Percentiles rank a stretch among this genome's conserved stretches.
phyloP scores from a whole-genome alignment of 306 rosid genomes.

The Inga laurina region DNA sequence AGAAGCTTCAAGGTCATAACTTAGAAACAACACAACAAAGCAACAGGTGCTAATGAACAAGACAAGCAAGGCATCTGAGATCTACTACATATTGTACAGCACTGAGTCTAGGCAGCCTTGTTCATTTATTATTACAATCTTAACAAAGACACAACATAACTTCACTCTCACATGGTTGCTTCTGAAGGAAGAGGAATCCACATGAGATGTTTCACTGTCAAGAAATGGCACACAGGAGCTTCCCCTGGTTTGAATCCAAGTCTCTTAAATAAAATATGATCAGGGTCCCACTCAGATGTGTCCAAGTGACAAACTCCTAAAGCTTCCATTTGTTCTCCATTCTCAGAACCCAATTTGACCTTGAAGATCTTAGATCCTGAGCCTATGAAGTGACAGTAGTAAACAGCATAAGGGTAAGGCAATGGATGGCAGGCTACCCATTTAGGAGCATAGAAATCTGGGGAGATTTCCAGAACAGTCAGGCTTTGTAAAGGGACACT shows the following conservation, averaged over 20 bases:
- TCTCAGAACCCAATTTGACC: slow-evolving; percentile 49
- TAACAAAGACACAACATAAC: not conserved
- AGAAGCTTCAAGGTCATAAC: not conserved
- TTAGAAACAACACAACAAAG: not conserved
- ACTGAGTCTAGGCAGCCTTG: not conserved
- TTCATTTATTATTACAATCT: not conserved
- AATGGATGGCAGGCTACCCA: slow-evolving; percentile 62
- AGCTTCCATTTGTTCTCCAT: slow-evolving; percentile 52
- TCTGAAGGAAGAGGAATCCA: slow-evolving; percentile 51
- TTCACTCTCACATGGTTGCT: slow-evolving; percentile 35
- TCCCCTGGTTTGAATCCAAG: slow-evolving; percentile 47
- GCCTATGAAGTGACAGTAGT: slow-evolving; percentile 57
- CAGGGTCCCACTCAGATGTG: slow-evolving; percentile 59
- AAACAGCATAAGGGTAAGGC: slow-evolving; percentile 51
- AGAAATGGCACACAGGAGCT: slow-evolving; percentile 60
- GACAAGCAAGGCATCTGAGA: not conserved
- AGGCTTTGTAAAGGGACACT: slow-evolving; percentile 41
- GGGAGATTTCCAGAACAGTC: slow-evolving; percentile 42
- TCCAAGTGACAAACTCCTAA: slow-evolving; percentile 64
- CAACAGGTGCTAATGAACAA: not conserved
- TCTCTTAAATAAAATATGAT: slow-evolving; percentile 33
- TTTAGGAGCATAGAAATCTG: slow-evolving; percentile 53
- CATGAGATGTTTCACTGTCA: slow-evolving; percentile 56
- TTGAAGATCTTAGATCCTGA: slow-evolving; percentile 53
- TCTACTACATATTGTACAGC: not conserved